Evolutionary conservation across 2,329 filamentous ascomycete species (phyloP), one percentile per base, ranked within the genome.

Genomic region (Penicillium sumatraense): DNA sequence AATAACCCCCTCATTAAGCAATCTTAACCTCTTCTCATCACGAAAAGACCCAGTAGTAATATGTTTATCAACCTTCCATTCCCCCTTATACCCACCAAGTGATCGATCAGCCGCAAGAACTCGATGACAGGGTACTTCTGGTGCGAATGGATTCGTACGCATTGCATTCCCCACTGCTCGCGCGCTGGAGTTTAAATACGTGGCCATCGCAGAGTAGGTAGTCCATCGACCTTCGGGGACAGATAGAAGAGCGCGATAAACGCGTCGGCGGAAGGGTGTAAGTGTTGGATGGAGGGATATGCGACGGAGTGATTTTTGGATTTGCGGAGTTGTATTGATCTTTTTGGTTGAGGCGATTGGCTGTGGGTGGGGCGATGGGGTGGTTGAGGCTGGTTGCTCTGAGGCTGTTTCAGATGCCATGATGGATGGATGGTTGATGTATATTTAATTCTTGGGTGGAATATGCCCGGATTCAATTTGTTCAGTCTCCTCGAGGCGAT

Each of bases 91-190:
- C 10, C 81, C 81, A 14, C 81, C 80, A 18, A 84, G 68, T 6
- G 69, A 80, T 11, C 89, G 87, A 49, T 87, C 87, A 36, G 86
- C 87, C 5, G 89, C 89, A 44, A 96, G 83, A 20, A 93, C 88
- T 9, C 91, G 83, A 73, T 96, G 91, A 63, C 91, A 96, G 1
- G 91, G 91, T 4, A 93, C 88, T 29, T 85, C 82, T 0, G 91
- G 91, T 13, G 91, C 91, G 66, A 93, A 96, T 0, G 91, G 91
- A 69, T 96, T 96, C 31, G 75, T 79, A 16, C 89, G 83, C 68
- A 96, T 79, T 1, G 90, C 90, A 56, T 89, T 91, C 14, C 90
- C 90, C 5, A 95, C 85, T 0, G 90, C 90, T 38, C 90, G 81
- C 1, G 90, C 88, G 3, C 88, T 90, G 20, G 89, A 91, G 10